phyloP scores from a whole-genome alignment of 192 early-diverging fungal species.

The Borealophlyctis nickersoniae region DNA sequence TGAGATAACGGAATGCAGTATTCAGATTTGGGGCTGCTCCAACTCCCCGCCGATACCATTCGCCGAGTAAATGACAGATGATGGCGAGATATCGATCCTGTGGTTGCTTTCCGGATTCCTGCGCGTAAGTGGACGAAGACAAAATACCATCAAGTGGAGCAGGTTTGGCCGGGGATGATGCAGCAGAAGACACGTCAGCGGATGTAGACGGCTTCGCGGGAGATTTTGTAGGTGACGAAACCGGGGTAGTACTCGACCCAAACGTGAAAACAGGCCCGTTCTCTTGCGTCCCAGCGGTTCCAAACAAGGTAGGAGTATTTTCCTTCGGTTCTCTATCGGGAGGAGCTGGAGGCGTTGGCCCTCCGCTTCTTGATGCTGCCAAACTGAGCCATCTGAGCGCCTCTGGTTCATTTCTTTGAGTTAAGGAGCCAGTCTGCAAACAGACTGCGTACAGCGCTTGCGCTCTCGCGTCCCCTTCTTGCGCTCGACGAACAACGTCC shows the following conservation, averaged over 20 bases:
- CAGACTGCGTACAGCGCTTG: background rate
- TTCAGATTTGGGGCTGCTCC: constrained; percentile 24
- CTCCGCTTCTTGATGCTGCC: background rate
- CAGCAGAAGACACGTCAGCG: background rate
- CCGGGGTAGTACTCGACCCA: background rate
- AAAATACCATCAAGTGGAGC: no score
- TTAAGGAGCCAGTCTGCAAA: background rate
- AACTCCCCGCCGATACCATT: constrained; percentile 33
- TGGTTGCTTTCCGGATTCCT: background rate
- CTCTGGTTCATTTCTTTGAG: background rate
- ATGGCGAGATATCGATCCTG: background rate
- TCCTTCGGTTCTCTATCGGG: no score
- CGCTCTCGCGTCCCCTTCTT: background rate
- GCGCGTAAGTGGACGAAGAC: background rate
- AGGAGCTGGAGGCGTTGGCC: background rate
- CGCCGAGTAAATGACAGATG: constrained; percentile 22
- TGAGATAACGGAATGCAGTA: constrained; percentile 22
- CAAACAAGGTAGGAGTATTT: no score
- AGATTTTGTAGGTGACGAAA: background rate
- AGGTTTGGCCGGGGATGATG: background rate
- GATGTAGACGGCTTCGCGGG: background rate
- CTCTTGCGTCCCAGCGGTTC: background rate
- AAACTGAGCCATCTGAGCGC: background rate
- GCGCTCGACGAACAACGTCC: background rate
- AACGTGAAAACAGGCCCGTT: background rate